Conservation (phyloP, 2,329 filamentous ascomycete genomes). For the Cadophora gregata region DNA sequence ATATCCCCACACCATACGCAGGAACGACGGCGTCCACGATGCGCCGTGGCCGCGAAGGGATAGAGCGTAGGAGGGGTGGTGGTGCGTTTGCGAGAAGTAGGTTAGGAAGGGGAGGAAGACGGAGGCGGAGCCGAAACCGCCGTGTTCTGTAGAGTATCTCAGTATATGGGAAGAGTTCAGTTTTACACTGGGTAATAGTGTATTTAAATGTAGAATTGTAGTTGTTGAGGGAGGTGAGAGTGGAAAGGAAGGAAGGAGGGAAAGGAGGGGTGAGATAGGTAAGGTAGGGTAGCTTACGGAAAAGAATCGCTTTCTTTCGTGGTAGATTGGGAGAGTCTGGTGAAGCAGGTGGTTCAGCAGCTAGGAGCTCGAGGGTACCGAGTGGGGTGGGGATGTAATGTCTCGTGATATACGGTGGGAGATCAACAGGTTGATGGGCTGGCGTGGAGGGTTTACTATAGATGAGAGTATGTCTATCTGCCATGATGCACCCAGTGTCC, state of each 20-base stretch:
- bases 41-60: slow-evolving; percentile 50
- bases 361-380: slow-evolving; percentile 49
- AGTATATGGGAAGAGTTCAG: too few species aligned
- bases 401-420: slow-evolving; percentile 44
- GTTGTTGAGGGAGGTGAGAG: neutral
- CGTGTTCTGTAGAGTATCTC: slow-evolving; percentile 40
- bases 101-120: slow-evolving; percentile 45
- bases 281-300: slow-evolving; percentile 33
- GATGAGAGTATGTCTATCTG: slow-evolving; percentile 2
- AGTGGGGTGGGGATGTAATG: slow-evolving; percentile 44
- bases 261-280: neutral
- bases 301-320: slow-evolving; percentile 43
- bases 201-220: neutral
- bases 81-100: slow-evolving; percentile 46
- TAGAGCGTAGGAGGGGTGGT: slow-evolving; percentile 49
- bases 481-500: neutral
- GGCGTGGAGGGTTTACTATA: neutral
- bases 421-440: neutral
- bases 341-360: slow-evolving; percentile 35
- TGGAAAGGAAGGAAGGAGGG: neutral
- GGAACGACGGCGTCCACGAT: slow-evolving; percentile 48
- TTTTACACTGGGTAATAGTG: too few species aligned
- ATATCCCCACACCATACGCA: slow-evolving; percentile 44
- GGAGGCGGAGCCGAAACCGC: slow-evolving; percentile 48
- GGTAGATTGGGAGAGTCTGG: neutral